Percentiles rank a stretch among this genome's conserved stretches.
Evolutionary conservation across 768 basidiomycete species (phyloP).

Genomic region (Boletus insuetus): DNA sequence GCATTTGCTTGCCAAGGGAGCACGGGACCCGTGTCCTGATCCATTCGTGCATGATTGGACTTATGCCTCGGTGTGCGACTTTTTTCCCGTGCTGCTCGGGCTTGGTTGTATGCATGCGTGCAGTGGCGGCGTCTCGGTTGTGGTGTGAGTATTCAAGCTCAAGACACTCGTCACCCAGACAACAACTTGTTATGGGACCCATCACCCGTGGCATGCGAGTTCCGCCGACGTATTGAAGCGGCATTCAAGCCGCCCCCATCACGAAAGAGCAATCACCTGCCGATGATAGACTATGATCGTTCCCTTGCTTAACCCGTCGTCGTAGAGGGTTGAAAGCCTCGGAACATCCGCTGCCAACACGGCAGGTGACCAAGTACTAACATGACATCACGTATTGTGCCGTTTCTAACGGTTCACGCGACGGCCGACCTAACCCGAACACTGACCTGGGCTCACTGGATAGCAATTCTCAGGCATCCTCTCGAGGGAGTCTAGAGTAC

Average conservation of each 20-base stretch:
- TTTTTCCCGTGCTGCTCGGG: background rate
- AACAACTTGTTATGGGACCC: background rate
- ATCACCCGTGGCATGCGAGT: background rate
- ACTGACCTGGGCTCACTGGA: too few species aligned
- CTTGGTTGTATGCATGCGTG: background rate
- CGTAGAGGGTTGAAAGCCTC: too few species aligned
- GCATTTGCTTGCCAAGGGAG: background rate
- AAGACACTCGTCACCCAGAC: background rate
- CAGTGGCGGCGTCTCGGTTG: background rate
- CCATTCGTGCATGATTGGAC: background rate
- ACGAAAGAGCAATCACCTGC: too few species aligned
- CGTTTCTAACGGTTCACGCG: too few species aligned
- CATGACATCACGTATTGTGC: too few species aligned
- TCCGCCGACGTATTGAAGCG: background rate
- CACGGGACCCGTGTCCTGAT: background rate
- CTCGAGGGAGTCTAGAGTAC: too few species aligned
- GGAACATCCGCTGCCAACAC: too few species aligned
- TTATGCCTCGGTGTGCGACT: background rate
- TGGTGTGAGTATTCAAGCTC: background rate
- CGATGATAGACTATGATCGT: too few species aligned
- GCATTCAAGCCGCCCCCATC: background rate
- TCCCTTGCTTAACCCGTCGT: too few species aligned
- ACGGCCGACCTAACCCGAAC: too few species aligned
- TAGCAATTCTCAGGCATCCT: too few species aligned
- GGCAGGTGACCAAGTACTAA: too few species aligned